Base-by-base conservation (phyloP, 305 asterid genomes). In the Fraxinus ornus region DNA sequence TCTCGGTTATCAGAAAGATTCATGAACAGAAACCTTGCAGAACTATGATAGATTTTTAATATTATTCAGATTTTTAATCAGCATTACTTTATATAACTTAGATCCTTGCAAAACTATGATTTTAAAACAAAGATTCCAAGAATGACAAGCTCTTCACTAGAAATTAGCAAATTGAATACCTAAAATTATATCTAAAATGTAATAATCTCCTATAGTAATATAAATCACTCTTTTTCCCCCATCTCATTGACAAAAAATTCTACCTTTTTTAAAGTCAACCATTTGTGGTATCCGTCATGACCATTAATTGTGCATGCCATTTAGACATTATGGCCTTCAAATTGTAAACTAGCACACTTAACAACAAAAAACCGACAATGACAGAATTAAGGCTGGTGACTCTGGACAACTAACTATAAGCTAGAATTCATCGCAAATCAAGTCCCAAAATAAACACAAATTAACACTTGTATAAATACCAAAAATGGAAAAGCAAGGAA, bases 51-150 rank as follows among this genome's bases (percentile, higher is more conserved):
- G 33, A 32, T 32, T 32, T 32, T 32, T 32, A 32, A 32, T 32
- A 30, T 30, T 30, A 30, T 30, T 30, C 33, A 30, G 33, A 30
- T 22, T 49, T 52, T 62, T n/a, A 24, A 77, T 33, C 83, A 60
- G 32, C n/a, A 55, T 75, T 62, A 79, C 80, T 79, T 44, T 60
- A 78, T 7, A 47, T 39, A 39, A 72, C 70, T 47, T 21, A 77
- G 62, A 21, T 19, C 37, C 36, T 73, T 66, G 62, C 17, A 10
- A 22, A 79, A 72, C 15, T 80, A 32, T 75, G 9, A 19, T 32
- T 75, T 5, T 21, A 62, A 7, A 4, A 24, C 13, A 3, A 7
- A 62, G 12, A 24, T 62, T 62, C 30, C 72, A 62, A 62, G 13
- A 24, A 62, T 21, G 32, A 62, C 15, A 22, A 62, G 72, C 72